Evolutionary conservation across 2,329 filamentous ascomycete species (phyloP).

Genomic region (Paecilomyces sp.): DNA sequence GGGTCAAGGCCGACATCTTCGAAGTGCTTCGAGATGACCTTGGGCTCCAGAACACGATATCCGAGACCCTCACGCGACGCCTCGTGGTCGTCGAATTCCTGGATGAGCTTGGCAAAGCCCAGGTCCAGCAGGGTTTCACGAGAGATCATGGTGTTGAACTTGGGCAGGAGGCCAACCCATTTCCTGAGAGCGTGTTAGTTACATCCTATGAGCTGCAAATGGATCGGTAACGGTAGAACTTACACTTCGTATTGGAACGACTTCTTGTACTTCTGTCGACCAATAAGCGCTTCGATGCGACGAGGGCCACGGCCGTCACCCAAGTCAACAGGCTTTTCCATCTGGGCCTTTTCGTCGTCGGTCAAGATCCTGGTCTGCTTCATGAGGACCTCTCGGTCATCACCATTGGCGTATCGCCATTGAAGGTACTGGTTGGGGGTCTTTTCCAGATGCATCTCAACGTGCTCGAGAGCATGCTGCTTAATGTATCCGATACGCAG

Average conservation of each 20-base stretch:
- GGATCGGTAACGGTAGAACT: not conserved
- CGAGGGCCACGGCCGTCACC: slow-evolving; percentile 71
- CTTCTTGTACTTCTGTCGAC: slow-evolving; percentile 98
- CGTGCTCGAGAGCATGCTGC: slow-evolving; percentile 97
- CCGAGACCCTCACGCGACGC: slow-evolving; percentile 96
- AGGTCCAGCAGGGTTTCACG: slow-evolving; percentile 81
- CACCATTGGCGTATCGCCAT: slow-evolving; percentile 96
- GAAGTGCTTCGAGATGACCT: slow-evolving; percentile 95
- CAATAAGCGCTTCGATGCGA: slow-evolving; percentile 81
- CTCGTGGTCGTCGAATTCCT: slow-evolving; percentile 98
- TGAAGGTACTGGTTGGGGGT: slow-evolving; percentile 98
- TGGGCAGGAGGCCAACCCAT: slow-evolving; percentile 83
- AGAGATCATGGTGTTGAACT: slow-evolving; percentile 87
- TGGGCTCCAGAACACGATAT: slow-evolving; percentile 86
- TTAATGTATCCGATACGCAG: slow-evolving; percentile 99
- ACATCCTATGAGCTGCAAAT: not conserved
- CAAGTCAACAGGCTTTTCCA: slow-evolving; percentile 83
- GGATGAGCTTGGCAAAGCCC: slow-evolving; percentile 87
- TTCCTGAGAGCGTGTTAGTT: slow-evolving; percentile 48
- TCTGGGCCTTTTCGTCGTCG: slow-evolving; percentile 75
- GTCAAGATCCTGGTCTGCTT: slow-evolving; percentile 94
- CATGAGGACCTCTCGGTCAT: slow-evolving; percentile 93
- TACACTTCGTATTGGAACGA: slow-evolving; percentile 91
- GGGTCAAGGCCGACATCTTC: slow-evolving; percentile 93
- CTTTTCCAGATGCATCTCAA: slow-evolving; percentile 99